phyloP scores from a whole-genome alignment of 208 protist species.

The Naegleria lovaniensis region DNA sequence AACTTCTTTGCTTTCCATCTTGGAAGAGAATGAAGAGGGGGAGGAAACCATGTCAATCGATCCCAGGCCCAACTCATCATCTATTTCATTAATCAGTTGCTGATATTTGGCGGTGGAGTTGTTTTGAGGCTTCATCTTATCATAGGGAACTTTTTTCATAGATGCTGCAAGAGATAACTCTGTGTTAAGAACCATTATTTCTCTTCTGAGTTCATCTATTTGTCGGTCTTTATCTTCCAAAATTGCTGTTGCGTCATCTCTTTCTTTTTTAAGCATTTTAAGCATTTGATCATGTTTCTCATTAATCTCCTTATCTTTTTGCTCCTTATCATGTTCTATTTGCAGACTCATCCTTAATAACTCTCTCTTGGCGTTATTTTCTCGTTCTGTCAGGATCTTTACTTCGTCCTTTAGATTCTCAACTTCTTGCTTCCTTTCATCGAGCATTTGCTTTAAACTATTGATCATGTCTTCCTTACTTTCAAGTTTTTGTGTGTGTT shows the following conservation, averaged over 20 bases:
- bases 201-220: background rate
- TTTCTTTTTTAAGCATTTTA: background rate
- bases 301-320: background rate
- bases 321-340: background rate
- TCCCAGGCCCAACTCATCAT: background rate
- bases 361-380: background rate
- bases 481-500: background rate
- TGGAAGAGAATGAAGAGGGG: background rate
- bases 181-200: background rate
- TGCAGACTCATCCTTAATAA: background rate
- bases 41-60: background rate
- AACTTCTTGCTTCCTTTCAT: background rate
- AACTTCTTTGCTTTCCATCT: background rate
- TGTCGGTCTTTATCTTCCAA: background rate
- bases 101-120: background rate
- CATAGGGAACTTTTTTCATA: background rate
- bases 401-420: background rate
- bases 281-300: background rate
- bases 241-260: background rate
- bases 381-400: background rate
- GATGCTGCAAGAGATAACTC: background rate
- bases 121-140: background rate
- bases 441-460: background rate
- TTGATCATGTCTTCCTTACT: background rate
- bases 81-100: background rate